Base-by-base conservation (phyloP, 805 yeast species). In the Candida khao-thaluensis region DNA sequence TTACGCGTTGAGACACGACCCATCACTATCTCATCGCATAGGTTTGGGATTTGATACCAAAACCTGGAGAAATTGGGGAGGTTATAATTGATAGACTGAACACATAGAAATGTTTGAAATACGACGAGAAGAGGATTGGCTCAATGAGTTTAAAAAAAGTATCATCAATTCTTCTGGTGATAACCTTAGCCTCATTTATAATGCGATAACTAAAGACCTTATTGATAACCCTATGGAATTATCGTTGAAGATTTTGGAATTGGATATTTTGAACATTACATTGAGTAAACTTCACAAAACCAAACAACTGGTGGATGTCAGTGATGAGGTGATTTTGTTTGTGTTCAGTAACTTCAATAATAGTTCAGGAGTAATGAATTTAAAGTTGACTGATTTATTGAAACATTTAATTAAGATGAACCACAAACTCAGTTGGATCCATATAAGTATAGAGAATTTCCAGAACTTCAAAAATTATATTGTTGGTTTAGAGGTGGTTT, bases 211-310 rank as follows among this genome's bases (percentile, higher is more conserved):
- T 24, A 18, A 17, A 17, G 38, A 35, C 17, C 7, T 35, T 4
- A 18, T 20, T 17, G 11, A 35, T 5, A 25, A 26, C 7, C 2
- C 12, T 3, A 18, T 25, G 6, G 29, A 25, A 14, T 12, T 20
- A n/a, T 11, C 8, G 2, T n/a, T 28, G n/a, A 36, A 28, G 15
- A 5, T 36, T 3, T 5, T 35, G 8, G 22, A 28, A 14, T 15
- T 37, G 23, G 41, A 38, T 26, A 31, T 35, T 23, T 18, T 38
- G n/a, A 38, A 43, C 5, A 37, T 38, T 4, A 11, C 36, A 3
- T 15, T 44, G 11, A 26, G 22, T 17, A 44, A 44, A 20, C 22
- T 41, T 10, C 30, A 33, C n/a, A 44, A 40, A 17, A 23, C 8
- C 9, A 38, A 38, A n/a, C 17, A n/a, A 4, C 4, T 5, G 3